Percentiles rank a stretch among this genome's conserved stretches.
Conservation (phyloP, 257 asterid genomes). For the Solanum tarijense region DNA sequence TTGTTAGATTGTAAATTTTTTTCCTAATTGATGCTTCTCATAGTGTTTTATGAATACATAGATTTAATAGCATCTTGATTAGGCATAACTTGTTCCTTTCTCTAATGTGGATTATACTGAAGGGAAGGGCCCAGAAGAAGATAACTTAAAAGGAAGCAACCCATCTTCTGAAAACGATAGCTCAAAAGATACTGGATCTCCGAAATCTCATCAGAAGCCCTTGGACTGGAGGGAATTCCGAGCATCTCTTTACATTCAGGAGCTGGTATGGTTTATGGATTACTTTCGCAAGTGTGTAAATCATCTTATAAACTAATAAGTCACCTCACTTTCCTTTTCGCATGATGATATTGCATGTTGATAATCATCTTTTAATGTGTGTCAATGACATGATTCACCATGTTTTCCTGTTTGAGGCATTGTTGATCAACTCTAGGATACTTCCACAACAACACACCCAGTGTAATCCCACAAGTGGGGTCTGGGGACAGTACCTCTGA, state of each 20-base stretch:
- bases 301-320: background rate
- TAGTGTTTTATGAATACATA: background rate
- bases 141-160: constrained; percentile 43
- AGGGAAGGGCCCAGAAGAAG: constrained; percentile 48
- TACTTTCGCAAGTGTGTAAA: background rate
- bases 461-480: background rate
- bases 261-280: constrained; percentile 19
- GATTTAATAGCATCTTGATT: background rate
- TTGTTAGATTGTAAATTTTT: background rate
- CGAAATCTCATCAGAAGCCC: constrained; percentile 42
- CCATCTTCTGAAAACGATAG: constrained; percentile 37
- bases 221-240: constrained; percentile 56
- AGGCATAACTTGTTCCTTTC: background rate
- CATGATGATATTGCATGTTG: background rate
- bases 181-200: constrained; percentile 37
- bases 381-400: background rate
- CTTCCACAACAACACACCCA: background rate
- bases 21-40: background rate
- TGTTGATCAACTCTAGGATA: background rate
- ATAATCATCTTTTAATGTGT: background rate
- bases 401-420: background rate
- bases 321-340: background rate
- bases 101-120: background rate
- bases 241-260: constrained; percentile 33
- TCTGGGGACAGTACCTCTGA: background rate